A percentile compares a stretch with the other conserved stretches of the same genome.
Evolutionary conservation across 2,329 filamentous ascomycete species (phyloP).

Genomic region (Trichothecium sympodiale): DNA sequence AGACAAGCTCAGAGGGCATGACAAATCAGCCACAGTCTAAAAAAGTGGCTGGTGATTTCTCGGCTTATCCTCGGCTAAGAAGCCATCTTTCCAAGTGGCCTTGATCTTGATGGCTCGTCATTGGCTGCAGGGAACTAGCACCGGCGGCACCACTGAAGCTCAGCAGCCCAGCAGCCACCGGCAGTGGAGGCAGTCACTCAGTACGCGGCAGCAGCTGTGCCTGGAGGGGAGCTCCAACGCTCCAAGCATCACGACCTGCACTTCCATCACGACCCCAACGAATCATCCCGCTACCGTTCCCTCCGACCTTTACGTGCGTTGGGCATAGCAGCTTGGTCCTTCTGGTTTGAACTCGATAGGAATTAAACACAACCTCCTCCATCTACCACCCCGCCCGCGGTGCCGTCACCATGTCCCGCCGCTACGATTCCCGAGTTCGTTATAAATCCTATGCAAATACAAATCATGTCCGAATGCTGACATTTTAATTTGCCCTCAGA

Average conservation of each 20-base stretch:
- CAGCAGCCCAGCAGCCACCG: neutral
- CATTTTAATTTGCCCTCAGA: conserved; percentile 41
- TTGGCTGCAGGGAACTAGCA: too few relatives aligned
- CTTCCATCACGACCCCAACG: conserved; percentile 2
- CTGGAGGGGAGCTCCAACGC: neutral
- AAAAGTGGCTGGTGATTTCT: too few relatives aligned
- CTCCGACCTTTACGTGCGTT: neutral
- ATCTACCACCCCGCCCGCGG: conserved; percentile 2
- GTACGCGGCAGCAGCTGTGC: too few relatives aligned
- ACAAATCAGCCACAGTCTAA: too few relatives aligned
- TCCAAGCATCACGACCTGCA: neutral
- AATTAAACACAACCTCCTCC: too few relatives aligned
- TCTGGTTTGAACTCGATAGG: neutral
- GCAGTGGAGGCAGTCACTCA: too few relatives aligned
- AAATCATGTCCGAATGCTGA: conserved; percentile 2
- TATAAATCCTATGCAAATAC: conserved; percentile 12
- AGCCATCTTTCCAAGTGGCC: too few relatives aligned
- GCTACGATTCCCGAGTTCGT: conserved; percentile 92
- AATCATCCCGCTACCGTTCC: neutral
- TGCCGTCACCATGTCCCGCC: conserved; percentile 67
- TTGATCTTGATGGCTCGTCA: too few relatives aligned
- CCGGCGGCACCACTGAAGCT: neutral
- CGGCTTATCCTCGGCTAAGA: too few relatives aligned
- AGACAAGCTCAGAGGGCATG: too few relatives aligned
- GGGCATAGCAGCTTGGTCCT: neutral